Evolutionary conservation across 208 protist species (phyloP), one percentile per base, ranked within the genome.

Genomic region (Phytomonas serpens): DNA sequence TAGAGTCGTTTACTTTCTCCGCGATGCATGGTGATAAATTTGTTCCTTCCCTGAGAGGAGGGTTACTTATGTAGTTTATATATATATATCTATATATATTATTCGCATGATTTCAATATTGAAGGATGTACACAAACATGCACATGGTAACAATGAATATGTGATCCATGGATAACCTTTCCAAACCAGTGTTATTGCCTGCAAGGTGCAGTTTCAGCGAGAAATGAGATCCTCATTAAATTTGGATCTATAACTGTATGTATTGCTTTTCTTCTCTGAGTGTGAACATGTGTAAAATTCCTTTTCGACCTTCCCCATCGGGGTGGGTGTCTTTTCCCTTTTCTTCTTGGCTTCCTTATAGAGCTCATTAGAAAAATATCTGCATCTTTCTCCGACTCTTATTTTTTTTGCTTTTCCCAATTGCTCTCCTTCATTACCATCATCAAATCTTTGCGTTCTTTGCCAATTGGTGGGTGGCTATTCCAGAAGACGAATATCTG

Each of bases 1-100:
- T 69, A 70, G n/a, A 57, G 51, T 70, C 29, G 65, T 3, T 75
- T 38, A 30, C 63, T 57, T 33, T 32, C 14, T 32, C 23, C 10
- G 10, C 64, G 30, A 32, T 67, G 6, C 27, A 42, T 73, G 14
- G 42, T 52, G 13, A n/a, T 52, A 52, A 52, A 52, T 3, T 16
- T n/a, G 42, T 11, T 52, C 42, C 7, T 52, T 52, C 23, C 4
- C 36, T 66, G 11, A 64, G 63, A 42, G 36, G 36, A 66, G n/a
- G 63, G n/a, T 66, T 16, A 66, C 2, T 66, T 66, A 66, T 52
- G 36, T 66, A 42, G 9, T 66, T 66, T 16, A 66, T 42, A 66
- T 4, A 66, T 42, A 66, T n/a, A 66, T 16, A 4, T 66, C n/a
- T 66, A 61, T 61, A 61, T 61, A 61, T 66, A n/a, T 66, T 66